Base-by-base conservation (phyloP, 2,329 filamentous ascomycete species). In the Phaeosphaeria sp. region DNA sequence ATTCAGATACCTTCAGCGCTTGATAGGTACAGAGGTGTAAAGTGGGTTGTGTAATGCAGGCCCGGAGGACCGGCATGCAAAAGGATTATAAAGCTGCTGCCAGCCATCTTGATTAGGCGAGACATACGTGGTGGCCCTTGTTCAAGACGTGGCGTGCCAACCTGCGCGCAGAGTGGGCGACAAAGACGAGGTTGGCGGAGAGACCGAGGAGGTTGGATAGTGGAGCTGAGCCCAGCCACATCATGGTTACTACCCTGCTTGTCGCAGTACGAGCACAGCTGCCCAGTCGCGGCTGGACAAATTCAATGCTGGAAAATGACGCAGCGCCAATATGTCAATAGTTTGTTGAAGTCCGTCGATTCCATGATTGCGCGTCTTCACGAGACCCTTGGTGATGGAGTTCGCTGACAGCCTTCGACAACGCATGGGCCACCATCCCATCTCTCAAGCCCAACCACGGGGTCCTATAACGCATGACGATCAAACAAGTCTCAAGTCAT, bases 131-230 rank as follows among this genome's bases (percentile, higher is more conserved):
- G 66, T 64, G 61, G 63, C 55, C 59, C 65, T 54, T 45, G 60
- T 56, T 53, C 59, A 60, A 56, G 61, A 56, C 59, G 65, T 65
- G 66, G 71, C 67, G 67, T 57, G 64, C 56, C 51, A 58, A 25
- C 57, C 62, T 61, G 55, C 56, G 50, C 63, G 68, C 56, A 60
- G 69, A 72, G 71, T 76, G 69, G 73, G 49, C 58, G 59, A 62
- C 63, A 73, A 69, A 56, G 57, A 57, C 60, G 74, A 74, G 74
- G 74, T 71, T 76, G 74, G 71, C 57, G 49, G 45, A 65, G 55
- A 43, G 67, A 60, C 49, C 39, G 59, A 49, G 65, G 66, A 51
- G 71, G 72, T 63, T 72, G 71, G 43, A n/a, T n/a, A n/a, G 44
- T 15, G 69, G 51, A 55, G 56, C 46, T 53, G 48, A 44, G 24